These are phyloP conservation scores for Exophiala dermatitidis DNA, from an alignment of 2,329 filamentous ascomycete species.

Conservation along the genomic window DNA sequence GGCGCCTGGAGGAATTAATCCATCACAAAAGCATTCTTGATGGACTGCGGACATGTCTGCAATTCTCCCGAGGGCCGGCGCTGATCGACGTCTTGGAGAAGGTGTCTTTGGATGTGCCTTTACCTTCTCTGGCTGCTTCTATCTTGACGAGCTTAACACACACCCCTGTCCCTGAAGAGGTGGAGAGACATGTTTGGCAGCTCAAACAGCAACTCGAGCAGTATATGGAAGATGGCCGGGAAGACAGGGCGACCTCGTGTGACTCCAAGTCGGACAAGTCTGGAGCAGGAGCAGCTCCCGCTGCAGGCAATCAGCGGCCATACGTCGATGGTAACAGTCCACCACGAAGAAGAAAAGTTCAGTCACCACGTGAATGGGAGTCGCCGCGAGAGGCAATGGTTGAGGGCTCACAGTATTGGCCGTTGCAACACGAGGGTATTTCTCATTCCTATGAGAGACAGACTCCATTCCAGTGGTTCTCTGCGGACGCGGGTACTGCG, in stretches of 20 bases:
- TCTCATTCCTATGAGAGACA: too few relatives aligned
- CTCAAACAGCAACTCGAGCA: not conserved
- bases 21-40: constrained; percentile 10
- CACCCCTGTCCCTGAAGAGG: not conserved
- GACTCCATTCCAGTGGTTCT: too few relatives aligned
- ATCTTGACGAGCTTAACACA: not conserved
- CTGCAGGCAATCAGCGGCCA: too few relatives aligned
- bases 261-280: too few relatives aligned
- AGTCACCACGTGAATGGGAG: too few relatives aligned
- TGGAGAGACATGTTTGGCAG: not conserved
- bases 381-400: too few relatives aligned
- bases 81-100: not conserved
- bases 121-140: not conserved
- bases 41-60: constrained; percentile 5
- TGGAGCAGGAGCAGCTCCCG: too few relatives aligned
- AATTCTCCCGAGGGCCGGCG: not conserved
- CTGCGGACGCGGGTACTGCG: too few relatives aligned
- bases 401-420: too few relatives aligned
- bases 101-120: not conserved
- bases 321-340: too few relatives aligned
- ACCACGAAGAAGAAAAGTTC: too few relatives aligned
- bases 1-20: constrained; percentile 4
- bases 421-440: too few relatives aligned
- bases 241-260: not conserved
- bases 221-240: not conserved